Base-by-base conservation (phyloP, 2,329 filamentous ascomycete species). In the Emmonsiellopsis sp. region DNA sequence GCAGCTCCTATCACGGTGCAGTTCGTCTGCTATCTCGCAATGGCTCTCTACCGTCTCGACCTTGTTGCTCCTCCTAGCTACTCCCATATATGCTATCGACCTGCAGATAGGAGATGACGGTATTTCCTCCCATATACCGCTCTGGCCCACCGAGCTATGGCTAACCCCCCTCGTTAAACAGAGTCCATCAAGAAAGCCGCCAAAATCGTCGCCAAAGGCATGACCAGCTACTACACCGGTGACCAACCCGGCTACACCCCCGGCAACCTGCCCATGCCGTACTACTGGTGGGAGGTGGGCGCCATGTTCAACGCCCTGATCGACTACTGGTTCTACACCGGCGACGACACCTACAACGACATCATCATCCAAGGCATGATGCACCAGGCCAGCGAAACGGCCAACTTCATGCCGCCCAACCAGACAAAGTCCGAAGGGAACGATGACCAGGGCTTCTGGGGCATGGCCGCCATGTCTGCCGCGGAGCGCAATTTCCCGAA, bases 271-370 rank as follows among this genome's bases (percentile, higher is more conserved):
- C 66, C 65, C 2, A 55, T 56, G n/a, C 65, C 67, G 2, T 69
- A 68, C 56, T 68, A 64, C 56, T 70, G 67, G 68, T 70, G 68
- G 68, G 65, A 68, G 55, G 64, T 64, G 2, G 66, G 66, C 10
- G 66, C 66, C 17, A 66, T 70, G 60, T 70, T 68, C 42, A 64
- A 61, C 55, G 76, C 85, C 2, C 73, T 93, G 57, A 76, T 94
- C 51, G 87, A 93, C 62, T 93, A 93, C 67, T 94, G 87, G 87
- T 87, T 84, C 65, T 88, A 88, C 65, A 92, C 87, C 0, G 84
- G 83, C 17, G 87, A 92, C 63, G 71, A 77, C 3, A 77, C 78
- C 36, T 93, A 87, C 71, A 90, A 90, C 65, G 72, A 83, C 13
- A 71, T 87, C 31, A 78, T 80, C 6, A 74, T 74, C 21, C 73